phyloP scores from a whole-genome alignment of 163 green algal species.

The Scenedesmus sp. region DNA sequence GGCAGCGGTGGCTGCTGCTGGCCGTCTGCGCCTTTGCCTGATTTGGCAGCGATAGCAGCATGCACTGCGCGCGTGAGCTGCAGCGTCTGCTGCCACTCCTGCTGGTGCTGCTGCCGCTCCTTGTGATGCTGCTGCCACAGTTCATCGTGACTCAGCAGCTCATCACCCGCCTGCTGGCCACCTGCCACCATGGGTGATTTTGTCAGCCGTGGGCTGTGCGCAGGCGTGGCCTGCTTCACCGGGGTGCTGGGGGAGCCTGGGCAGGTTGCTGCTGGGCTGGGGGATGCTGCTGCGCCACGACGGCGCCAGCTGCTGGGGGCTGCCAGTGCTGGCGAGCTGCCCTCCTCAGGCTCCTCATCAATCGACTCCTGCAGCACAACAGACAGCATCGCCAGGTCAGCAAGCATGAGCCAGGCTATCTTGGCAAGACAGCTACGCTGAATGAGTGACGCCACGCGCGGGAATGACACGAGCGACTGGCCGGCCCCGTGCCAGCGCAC shows the following conservation, averaged over 20 bases:
- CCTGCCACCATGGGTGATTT: background rate
- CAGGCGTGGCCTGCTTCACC: background rate
- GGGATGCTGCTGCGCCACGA: background rate
- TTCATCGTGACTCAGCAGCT: background rate
- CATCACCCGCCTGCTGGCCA: background rate
- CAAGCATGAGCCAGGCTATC: background rate
- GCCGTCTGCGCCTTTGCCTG: background rate
- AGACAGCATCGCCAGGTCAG: background rate
- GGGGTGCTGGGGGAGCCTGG: conserved; percentile 23
- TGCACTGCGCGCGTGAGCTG: conserved; percentile 32
- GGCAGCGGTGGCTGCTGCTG: background rate
- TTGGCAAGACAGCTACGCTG: background rate
- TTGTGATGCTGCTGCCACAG: conserved; percentile 30
- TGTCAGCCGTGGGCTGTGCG: conserved; percentile 11
- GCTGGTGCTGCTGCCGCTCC: conserved; percentile 25
- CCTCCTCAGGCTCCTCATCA: conserved; percentile 29
- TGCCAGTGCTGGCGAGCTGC: background rate
- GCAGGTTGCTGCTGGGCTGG: background rate
- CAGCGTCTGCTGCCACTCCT: conserved; percentile 7
- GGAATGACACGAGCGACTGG: background rate
- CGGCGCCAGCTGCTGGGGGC: conserved; percentile 23
- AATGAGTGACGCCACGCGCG: no score
- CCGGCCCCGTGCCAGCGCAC: no score
- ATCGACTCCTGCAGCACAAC: conserved; percentile 35
- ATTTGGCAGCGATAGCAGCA: conserved; percentile 12